A percentile compares a stretch with the other conserved stretches of the same genome.
These are phyloP conservation scores for Neodidymelliopsis sp. DNA, from an alignment of 2,329 filamentous ascomycete genomes.

Conservation along the genomic window DNA sequence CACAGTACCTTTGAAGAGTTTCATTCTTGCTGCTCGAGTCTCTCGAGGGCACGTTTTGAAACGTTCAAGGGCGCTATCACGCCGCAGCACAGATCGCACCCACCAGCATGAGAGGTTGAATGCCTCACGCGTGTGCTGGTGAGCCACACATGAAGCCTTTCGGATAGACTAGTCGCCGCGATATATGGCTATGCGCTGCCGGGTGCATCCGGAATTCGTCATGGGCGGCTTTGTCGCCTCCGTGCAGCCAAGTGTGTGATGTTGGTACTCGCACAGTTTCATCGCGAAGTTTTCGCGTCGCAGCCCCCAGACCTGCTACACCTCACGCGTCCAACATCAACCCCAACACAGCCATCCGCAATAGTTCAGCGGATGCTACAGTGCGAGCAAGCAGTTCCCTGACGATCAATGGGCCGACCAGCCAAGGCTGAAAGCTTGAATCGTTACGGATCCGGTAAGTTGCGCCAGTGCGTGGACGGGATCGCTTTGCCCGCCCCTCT, in stretches of 20 bases:
- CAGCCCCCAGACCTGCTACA: slow-evolving; percentile 50
- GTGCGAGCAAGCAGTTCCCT: slow-evolving; percentile 34
- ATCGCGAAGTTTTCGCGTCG: slow-evolving; percentile 43
- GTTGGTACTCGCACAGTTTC: slow-evolving; percentile 48
- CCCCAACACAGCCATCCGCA: slow-evolving; percentile 30
- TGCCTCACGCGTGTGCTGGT: slow-evolving; percentile 29
- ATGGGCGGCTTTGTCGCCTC: slow-evolving; percentile 41
- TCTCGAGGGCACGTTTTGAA: slow-evolving; percentile 19
- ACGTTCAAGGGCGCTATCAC: slow-evolving; percentile 22
- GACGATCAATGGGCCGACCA: slow-evolving; percentile 38
- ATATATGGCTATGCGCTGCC: slow-evolving; percentile 36
- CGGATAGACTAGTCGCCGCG: slow-evolving; percentile 41
- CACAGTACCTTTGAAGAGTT: background rate
- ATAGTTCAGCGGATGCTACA: slow-evolving; percentile 40
- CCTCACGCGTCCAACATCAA: slow-evolving; percentile 41
- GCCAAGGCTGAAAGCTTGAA: slow-evolving; percentile 45
- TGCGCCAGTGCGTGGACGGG: slow-evolving; percentile 43
- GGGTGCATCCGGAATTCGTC: slow-evolving; percentile 20
- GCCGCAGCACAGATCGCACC: slow-evolving; percentile 21
- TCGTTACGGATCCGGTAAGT: slow-evolving; percentile 38
- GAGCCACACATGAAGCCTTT: slow-evolving; percentile 31
- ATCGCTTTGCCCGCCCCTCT: slow-evolving; percentile 40
- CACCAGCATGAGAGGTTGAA: slow-evolving; percentile 21
- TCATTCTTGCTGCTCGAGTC: background rate
- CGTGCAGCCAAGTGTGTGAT: slow-evolving; percentile 35